Evolutionary conservation across 2,329 filamentous ascomycete genomes (phyloP).

Genomic region (Colletotrichum aenigma): DNA sequence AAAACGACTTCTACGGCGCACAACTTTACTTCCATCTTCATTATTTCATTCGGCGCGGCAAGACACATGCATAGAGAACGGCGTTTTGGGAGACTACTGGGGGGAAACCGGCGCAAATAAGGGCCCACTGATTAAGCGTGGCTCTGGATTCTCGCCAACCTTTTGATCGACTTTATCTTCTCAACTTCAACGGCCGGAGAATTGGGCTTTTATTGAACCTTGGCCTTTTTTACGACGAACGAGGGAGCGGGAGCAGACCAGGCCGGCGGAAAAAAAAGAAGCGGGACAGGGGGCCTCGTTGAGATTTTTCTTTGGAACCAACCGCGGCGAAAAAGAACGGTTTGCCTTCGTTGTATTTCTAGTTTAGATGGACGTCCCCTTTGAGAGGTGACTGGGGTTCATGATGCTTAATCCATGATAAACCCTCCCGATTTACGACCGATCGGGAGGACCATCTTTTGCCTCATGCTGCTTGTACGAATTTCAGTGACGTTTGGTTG

Average conservation of each 20-base stretch:
- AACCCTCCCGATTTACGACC: neutral
- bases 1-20: neutral
- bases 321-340: neutral
- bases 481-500: neutral
- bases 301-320: neutral
- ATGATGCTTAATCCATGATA: neutral
- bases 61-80: conserved; percentile 17
- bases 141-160: neutral
- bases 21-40: neutral
- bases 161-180: neutral
- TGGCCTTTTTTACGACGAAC: neutral
- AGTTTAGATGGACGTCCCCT: conserved; percentile 4
- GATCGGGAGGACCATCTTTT: neutral
- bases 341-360: conserved; percentile 12
- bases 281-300: neutral
- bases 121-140: neutral
- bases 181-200: neutral
- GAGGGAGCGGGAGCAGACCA: no score
- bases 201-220: no score
- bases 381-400: neutral
- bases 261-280: neutral
- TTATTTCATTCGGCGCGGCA: neutral
- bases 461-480: neutral
- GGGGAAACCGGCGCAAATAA: neutral
- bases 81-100: neutral